Evolutionary conservation across 768 basidiomycete genomes (phyloP).

Genomic region (Rhizopogon rudus): DNA sequence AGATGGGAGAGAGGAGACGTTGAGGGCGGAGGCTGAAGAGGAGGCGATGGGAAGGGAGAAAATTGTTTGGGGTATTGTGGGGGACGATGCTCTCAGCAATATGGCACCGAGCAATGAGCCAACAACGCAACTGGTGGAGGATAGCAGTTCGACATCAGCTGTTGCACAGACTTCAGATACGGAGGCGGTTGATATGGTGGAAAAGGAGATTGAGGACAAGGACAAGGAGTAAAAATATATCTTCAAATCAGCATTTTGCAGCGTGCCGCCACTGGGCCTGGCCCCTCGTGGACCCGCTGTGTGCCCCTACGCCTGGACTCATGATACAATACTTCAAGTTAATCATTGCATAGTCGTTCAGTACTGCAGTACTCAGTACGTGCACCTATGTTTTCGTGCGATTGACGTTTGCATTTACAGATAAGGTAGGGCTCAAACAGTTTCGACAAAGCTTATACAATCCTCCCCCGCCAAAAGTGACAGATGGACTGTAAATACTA

Average conservation of each 20-base stretch:
- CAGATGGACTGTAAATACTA: too few relatives aligned
- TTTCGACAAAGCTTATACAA: too few relatives aligned
- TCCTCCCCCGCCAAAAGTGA: too few relatives aligned
- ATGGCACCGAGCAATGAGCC: background rate
- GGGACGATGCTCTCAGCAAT: background rate
- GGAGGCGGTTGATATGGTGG: background rate
- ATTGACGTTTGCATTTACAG: background rate
- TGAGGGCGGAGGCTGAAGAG: conserved; percentile 24
- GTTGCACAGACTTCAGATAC: background rate
- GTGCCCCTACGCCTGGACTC: background rate
- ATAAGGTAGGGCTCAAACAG: background rate
- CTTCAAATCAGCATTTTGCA: background rate
- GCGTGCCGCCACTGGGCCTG: background rate
- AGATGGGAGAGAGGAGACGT: conserved; percentile 38
- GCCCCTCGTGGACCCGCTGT: background rate
- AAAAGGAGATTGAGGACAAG: background rate
- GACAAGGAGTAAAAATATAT: background rate
- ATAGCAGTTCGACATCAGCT: background rate
- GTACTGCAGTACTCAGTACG: background rate
- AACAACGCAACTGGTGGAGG: background rate
- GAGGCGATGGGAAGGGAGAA: conserved; percentile 41
- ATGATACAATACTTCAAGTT: background rate
- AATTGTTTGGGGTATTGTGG: conserved; percentile 34
- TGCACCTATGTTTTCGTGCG: background rate
- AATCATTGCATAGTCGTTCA: background rate